These are phyloP conservation scores for Xylaria grammica DNA, from an alignment of 495 filamentous ascomycete species.

Conservation along the genomic window DNA sequence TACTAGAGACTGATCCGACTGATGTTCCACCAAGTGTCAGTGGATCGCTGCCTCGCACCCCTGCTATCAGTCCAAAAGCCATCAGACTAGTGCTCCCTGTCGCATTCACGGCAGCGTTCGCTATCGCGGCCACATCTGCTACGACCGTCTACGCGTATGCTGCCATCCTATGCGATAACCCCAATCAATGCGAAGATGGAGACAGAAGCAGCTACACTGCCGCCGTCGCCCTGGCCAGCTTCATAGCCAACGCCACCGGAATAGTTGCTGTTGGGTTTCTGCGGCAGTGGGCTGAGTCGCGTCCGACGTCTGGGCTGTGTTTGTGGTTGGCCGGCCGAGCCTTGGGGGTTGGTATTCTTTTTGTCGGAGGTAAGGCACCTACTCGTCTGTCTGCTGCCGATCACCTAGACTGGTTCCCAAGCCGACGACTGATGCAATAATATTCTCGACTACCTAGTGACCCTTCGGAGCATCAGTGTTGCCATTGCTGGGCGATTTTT, in stretches of 20 bases:
- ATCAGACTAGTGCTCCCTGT: constrained; percentile 1
- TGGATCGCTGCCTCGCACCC: not conserved
- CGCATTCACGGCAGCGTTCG: constrained; percentile 14
- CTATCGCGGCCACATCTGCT: constrained; percentile 13
- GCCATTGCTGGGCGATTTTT: constrained; percentile 19
- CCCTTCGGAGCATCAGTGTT: constrained; percentile 14
- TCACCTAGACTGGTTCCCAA: not conserved
- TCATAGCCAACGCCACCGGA: constrained; percentile 10
- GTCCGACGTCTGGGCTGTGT: constrained; percentile 9
- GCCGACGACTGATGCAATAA: not conserved
- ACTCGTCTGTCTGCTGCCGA: not conserved
- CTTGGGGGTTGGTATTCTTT: constrained; percentile 6
- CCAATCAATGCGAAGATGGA: constrained; percentile 5
- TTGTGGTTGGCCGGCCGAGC: constrained; percentile 7
- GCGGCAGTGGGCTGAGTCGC: constrained; percentile 10
- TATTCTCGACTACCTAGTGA: constrained; percentile 9
- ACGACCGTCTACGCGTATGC: constrained; percentile 14
- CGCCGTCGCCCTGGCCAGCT: not conserved
- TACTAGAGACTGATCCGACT: not conserved
- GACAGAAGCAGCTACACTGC: not conserved
- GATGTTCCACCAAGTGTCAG: not conserved
- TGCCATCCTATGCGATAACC: constrained; percentile 9
- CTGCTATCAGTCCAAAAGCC: not conserved
- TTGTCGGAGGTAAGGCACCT: constrained; percentile 4
- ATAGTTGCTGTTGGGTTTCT: constrained; percentile 12